phyloP scores from a whole-genome alignment of 257 asterid species.

The Plantago major region DNA sequence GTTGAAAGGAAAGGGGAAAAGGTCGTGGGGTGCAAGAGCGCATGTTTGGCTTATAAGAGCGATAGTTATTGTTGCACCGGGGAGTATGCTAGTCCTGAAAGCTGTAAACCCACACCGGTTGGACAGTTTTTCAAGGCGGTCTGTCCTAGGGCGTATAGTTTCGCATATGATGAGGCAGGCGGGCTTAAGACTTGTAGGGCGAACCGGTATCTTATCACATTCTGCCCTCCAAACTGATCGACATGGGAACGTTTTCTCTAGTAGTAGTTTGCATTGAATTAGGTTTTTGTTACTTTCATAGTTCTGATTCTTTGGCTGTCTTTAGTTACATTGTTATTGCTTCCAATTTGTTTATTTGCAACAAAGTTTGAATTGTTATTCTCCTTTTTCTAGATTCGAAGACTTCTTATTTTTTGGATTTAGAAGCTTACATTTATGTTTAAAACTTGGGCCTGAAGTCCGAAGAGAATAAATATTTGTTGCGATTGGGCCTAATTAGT shows the following conservation, averaged over 20 bases:
- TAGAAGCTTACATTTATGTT: no score
- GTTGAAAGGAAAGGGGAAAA: slow-evolving; percentile 33
- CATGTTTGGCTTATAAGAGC: slow-evolving; percentile 44
- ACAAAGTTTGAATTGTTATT: no score
- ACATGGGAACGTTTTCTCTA: not conserved
- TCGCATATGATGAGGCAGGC: slow-evolving; percentile 45
- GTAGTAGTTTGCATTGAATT: not conserved
- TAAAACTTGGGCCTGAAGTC: no score
- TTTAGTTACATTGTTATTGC: no score
- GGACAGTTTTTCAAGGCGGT: slow-evolving; percentile 50
- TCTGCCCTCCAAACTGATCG: slow-evolving; percentile 50
- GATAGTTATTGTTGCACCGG: slow-evolving; percentile 59
- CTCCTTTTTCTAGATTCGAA: no score
- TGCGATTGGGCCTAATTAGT: no score
- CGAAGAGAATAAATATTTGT: no score
- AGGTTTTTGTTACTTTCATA: no score
- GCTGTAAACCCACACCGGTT: slow-evolving; percentile 46
- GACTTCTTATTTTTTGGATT: no score
- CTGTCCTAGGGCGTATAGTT: slow-evolving; percentile 66
- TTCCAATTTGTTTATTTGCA: no score
- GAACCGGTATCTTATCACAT: slow-evolving; percentile 44
- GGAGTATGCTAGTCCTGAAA: slow-evolving; percentile 26
- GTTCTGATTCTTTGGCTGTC: no score
- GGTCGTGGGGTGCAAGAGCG: slow-evolving; percentile 71
- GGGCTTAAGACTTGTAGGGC: slow-evolving; percentile 62